These are phyloP conservation scores for Aureobasidium subglaciale DNA, from an alignment of 2,329 filamentous ascomycete species.

Conservation along the genomic window DNA sequence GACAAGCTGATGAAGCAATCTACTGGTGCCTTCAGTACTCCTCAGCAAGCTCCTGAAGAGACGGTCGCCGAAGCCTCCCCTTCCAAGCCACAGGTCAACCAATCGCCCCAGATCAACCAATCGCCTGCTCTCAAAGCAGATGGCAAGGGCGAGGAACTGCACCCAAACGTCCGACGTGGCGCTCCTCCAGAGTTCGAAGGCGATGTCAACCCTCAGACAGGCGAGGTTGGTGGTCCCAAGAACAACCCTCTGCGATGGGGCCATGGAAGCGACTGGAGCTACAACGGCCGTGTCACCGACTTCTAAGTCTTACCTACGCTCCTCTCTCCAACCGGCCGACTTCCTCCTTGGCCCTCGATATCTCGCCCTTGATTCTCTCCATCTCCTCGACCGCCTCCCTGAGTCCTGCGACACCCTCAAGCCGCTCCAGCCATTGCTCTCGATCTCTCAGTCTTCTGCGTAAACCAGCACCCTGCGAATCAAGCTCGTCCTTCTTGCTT, in stretches of 20 bases:
- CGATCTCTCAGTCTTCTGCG: slow-evolving; percentile 9
- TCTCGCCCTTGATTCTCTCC: slow-evolving; percentile 27
- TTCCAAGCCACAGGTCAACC: slow-evolving; percentile 21
- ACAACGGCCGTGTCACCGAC: slow-evolving; percentile 89
- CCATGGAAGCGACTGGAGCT: slow-evolving; percentile 72
- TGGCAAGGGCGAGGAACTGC: slow-evolving; percentile 58
- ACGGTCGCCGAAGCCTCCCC: slow-evolving; percentile 28
- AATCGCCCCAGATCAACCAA: slow-evolving; percentile 29
- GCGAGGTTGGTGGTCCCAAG: slow-evolving; percentile 93
- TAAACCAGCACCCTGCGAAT: neutral
- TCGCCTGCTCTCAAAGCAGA: slow-evolving; percentile 40
- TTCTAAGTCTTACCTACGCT: slow-evolving; percentile 46
- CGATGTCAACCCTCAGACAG: slow-evolving; percentile 85
- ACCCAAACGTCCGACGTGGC: slow-evolving; percentile 66
- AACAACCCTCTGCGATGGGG: slow-evolving; percentile 94
- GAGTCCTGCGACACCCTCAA: neutral
- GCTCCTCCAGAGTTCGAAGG: slow-evolving; percentile 88
- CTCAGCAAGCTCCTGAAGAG: slow-evolving; percentile 33
- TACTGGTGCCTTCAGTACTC: slow-evolving; percentile 71
- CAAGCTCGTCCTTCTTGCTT: neutral
- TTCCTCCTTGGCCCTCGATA: slow-evolving; percentile 27
- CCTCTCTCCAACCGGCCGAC: slow-evolving; percentile 24
- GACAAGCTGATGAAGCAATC: slow-evolving; percentile 74
- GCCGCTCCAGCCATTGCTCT: slow-evolving; percentile 11
- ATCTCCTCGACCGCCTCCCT: slow-evolving; percentile 12